Evolutionary conservation across 2,329 filamentous ascomycete species (phyloP).

Genomic region (Westerdykella aurantiaca): DNA sequence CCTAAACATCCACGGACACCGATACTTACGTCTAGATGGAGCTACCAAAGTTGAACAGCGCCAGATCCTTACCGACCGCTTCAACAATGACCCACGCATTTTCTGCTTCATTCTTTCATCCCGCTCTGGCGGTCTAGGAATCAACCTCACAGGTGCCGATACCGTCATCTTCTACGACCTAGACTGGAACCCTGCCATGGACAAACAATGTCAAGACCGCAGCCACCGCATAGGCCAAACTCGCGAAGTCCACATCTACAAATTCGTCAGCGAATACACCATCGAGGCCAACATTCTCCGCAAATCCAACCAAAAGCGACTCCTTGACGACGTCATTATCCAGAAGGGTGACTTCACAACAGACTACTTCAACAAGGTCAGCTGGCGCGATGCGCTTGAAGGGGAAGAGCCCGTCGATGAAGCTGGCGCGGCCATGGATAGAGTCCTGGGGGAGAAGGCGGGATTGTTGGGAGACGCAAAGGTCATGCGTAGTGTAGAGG

Average conservation of each 20-base stretch:
- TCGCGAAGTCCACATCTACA: constrained; percentile 95
- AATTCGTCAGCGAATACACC: constrained; percentile 56
- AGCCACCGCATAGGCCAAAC: constrained; percentile 97
- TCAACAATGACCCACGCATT: constrained; percentile 91
- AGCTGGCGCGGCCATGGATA: constrained; percentile 77
- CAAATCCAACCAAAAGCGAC: constrained; percentile 94
- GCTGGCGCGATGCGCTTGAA: constrained; percentile 62
- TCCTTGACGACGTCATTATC: constrained; percentile 96
- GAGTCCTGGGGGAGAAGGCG: constrained; percentile 65
- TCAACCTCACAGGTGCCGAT: constrained; percentile 94
- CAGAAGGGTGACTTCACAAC: constrained; percentile 98
- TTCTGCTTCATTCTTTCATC: constrained; percentile 94
- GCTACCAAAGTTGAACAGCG: constrained; percentile 93
- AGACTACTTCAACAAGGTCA: constrained; percentile 80
- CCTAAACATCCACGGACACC: constrained; percentile 94
- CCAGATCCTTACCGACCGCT: constrained; percentile 90
- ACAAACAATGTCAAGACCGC: constrained; percentile 97
- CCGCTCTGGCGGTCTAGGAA: constrained; percentile 86
- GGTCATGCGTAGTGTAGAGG: constrained; percentile 83
- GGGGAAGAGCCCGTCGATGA: constrained; percentile 52
- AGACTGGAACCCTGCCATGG: constrained; percentile 99
- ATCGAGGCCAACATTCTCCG: constrained; percentile 97
- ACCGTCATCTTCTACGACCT: constrained; percentile 99
- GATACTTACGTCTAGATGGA: constrained; percentile 94
- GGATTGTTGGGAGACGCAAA: constrained; percentile 54